Conservation (phyloP, 345 rosid genomes). For the Mercurialis annua region DNA sequence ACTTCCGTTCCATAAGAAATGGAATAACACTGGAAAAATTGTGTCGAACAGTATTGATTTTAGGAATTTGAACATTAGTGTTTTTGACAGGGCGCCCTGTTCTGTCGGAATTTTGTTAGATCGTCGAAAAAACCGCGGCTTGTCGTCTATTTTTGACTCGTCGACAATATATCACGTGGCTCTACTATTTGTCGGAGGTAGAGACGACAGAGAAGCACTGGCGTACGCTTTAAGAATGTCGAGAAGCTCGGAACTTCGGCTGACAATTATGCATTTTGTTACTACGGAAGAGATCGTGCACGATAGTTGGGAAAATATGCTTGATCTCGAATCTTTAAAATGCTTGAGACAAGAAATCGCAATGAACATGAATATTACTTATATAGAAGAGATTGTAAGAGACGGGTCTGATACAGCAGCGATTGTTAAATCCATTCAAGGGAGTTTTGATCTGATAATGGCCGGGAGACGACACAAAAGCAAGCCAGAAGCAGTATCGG, state of each 20-base stretch:
- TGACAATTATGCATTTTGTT: conserved; percentile 15
- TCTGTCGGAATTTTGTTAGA: conserved; percentile 25
- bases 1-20: conserved; percentile 27
- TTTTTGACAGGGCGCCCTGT: conserved; percentile 26
- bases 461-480: conserved; percentile 20
- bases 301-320: conserved; percentile 12
- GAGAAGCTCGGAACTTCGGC: conserved; percentile 4
- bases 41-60: conserved; percentile 6
- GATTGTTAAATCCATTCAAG: conserved; percentile 5
- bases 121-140: conserved; percentile 9
- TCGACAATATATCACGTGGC: conserved; percentile 1
- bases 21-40: conserved; percentile 20
- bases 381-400: conserved; percentile 16
- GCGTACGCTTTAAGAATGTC: conserved; percentile 29
- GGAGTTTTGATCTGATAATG: conserved; percentile 21
- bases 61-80: conserved; percentile 17
- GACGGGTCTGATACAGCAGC: conserved; percentile 25
- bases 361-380: background rate
- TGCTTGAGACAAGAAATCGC: conserved; percentile 5
- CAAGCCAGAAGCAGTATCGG: conserved; percentile 11
- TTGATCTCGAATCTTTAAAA: conserved; percentile 13
- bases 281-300: background rate
- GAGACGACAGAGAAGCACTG: conserved; percentile 30
- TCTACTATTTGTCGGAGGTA: conserved; percentile 18
- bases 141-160: conserved; percentile 11